phyloP scores from a whole-genome alignment of 208 protist genomes.

The Trypanosoma melophagium region DNA sequence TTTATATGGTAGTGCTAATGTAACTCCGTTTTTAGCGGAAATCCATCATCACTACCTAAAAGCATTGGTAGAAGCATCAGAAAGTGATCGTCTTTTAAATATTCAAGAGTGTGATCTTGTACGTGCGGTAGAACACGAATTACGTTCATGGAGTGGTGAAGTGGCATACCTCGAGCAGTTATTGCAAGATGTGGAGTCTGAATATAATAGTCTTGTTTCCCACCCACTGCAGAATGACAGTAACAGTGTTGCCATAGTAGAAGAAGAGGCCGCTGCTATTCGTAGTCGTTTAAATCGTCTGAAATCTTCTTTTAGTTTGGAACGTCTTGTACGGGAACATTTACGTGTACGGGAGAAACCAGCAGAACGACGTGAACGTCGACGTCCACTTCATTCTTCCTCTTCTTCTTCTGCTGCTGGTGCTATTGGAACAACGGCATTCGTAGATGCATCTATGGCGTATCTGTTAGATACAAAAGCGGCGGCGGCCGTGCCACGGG shows the following conservation, averaged over 20 bases:
- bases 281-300: constrained; percentile 12
- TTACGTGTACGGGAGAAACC: constrained; percentile 7
- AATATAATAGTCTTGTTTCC: background rate
- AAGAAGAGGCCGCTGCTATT: constrained; percentile 4
- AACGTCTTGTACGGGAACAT: constrained; percentile 9
- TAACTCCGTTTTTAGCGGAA: constrained; percentile 48
- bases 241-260: background rate
- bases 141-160: constrained; percentile 19
- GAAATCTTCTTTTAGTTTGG: constrained; percentile 15
- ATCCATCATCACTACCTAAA: constrained; percentile 55
- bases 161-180: constrained; percentile 9
- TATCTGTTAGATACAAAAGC: constrained; percentile 30
- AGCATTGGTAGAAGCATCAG: constrained; percentile 37
- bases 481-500: constrained; percentile 32
- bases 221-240: too few species aligned
- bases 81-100: constrained; percentile 40
- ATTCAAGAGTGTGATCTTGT: constrained; percentile 53
- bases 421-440: background rate
- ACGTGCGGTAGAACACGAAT: constrained; percentile 24
- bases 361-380: constrained; percentile 7
- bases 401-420: background rate
- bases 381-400: background rate
- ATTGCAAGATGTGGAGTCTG: constrained; percentile 15
- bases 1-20: constrained; percentile 29
- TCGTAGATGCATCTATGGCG: constrained; percentile 22